phyloP scores from a whole-genome alignment of 441 rosid species.

The Lepidium campestre region DNA sequence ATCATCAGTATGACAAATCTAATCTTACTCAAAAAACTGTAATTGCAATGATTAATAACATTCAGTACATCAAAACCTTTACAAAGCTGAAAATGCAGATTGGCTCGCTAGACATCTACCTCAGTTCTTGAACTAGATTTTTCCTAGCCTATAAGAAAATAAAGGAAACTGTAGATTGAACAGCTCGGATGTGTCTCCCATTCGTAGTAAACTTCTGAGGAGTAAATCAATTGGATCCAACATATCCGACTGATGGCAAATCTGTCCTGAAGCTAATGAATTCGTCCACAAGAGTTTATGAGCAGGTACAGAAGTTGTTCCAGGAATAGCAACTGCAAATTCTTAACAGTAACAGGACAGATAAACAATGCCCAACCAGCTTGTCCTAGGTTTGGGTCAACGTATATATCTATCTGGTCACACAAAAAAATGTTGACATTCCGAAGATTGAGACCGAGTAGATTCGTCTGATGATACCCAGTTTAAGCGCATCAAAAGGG shows the following conservation, averaged over 20 bases:
- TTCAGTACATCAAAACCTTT: neutral
- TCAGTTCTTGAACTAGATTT: neutral
- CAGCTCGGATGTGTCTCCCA: neutral
- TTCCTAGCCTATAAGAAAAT: neutral
- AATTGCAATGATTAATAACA: neutral
- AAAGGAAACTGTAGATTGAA: neutral
- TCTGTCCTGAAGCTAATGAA: constrained; percentile 6
- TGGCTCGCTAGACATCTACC: neutral
- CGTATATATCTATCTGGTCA: too few species aligned
- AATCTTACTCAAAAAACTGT: neutral
- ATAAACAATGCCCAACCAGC: neutral
- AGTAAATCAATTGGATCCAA: neutral
- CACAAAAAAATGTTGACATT: neutral
- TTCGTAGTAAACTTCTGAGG: neutral
- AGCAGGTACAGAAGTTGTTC: neutral
- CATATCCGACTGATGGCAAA: neutral
- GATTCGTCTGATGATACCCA: too few species aligned
- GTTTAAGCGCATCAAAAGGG: neutral
- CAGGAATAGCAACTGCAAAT: neutral
- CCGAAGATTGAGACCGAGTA: neutral
- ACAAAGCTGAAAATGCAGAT: neutral
- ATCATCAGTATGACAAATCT: neutral
- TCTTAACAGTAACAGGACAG: neutral
- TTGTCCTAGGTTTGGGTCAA: too few species aligned
- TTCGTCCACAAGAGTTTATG: neutral